phyloP scores from a whole-genome alignment of 2,329 filamentous ascomycete genomes.

The Trichoderma endophyticum region DNA sequence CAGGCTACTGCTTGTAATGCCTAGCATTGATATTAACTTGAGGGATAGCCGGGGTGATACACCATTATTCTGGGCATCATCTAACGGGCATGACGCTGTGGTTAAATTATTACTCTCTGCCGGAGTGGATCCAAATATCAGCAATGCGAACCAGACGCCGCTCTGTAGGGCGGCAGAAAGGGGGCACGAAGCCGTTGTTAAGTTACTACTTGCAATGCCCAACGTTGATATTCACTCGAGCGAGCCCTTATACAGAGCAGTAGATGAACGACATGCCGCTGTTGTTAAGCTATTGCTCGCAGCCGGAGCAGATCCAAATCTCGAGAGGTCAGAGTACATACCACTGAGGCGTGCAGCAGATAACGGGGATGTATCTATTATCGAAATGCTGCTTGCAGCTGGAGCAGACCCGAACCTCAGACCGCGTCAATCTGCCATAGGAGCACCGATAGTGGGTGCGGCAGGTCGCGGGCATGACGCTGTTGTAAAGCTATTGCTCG shows the following conservation, averaged over 20 bases:
- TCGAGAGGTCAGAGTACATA: no score
- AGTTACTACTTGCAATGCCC: not conserved
- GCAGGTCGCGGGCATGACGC: not conserved
- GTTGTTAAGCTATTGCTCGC: not conserved
- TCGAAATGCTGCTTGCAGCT: no score
- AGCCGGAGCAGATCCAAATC: not conserved
- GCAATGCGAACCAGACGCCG: accelerated
- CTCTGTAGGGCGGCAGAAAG: not conserved
- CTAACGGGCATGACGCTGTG: not conserved
- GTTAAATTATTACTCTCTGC: not conserved
- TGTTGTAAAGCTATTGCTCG: not conserved
- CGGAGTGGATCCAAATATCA: not conserved
- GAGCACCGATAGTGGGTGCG: no score
- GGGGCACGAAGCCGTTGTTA: not conserved
- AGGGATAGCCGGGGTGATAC: not conserved
- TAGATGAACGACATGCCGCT: not conserved
- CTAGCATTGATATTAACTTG: not conserved
- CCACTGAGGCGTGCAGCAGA: no score
- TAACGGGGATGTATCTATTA: no score
- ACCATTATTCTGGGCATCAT: not conserved
- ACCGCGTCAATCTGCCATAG: no score
- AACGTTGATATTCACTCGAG: not conserved
- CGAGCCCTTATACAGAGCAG: not conserved
- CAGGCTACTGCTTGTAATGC: not conserved
- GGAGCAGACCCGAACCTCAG: no score